These are phyloP conservation scores for Neurospora sp. DNA, from an alignment of 2,329 filamentous ascomycete genomes.

Conservation along the genomic window DNA sequence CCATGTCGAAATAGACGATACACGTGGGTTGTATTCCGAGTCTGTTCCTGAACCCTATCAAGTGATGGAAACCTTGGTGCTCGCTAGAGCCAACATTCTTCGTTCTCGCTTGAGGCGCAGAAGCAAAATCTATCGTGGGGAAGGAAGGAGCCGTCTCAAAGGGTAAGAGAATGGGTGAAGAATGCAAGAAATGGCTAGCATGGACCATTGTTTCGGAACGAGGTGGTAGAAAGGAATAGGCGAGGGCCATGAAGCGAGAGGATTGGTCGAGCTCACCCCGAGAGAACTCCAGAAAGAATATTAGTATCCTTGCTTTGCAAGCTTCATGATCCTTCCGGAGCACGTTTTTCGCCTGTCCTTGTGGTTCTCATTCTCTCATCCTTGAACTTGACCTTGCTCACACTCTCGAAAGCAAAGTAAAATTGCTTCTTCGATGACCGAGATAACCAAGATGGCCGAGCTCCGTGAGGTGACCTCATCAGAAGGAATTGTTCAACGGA, in stretches of 20 bases:
- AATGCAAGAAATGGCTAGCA: not conserved
- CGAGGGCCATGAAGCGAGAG: not conserved
- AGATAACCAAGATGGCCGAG: not conserved
- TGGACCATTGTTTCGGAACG: not conserved
- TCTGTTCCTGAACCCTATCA: not conserved
- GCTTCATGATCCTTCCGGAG: not conserved
- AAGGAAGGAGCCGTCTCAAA: not conserved
- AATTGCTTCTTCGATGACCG: not conserved
- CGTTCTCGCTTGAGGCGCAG: not conserved
- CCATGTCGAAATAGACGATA: not conserved
- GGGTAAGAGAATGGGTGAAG: not conserved
- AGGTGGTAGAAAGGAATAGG: not conserved
- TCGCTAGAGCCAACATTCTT: not conserved
- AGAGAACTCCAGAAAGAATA: not conserved
- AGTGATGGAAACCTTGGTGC: not conserved
- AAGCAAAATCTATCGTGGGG: not conserved
- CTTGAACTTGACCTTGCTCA: not conserved
- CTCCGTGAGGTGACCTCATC: not conserved
- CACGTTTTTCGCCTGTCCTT: not conserved
- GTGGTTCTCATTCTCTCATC: not conserved
- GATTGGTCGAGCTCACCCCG: not conserved
- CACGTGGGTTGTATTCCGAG: not conserved
- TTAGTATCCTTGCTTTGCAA: not conserved
- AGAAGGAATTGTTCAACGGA: not conserved
- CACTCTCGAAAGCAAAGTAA: not conserved